Percentiles rank a stretch among this genome's conserved stretches.
These are phyloP conservation scores for Coccinonectria pachysandricola DNA, from an alignment of 2,329 filamentous ascomycete species.

Conservation along the genomic window DNA sequence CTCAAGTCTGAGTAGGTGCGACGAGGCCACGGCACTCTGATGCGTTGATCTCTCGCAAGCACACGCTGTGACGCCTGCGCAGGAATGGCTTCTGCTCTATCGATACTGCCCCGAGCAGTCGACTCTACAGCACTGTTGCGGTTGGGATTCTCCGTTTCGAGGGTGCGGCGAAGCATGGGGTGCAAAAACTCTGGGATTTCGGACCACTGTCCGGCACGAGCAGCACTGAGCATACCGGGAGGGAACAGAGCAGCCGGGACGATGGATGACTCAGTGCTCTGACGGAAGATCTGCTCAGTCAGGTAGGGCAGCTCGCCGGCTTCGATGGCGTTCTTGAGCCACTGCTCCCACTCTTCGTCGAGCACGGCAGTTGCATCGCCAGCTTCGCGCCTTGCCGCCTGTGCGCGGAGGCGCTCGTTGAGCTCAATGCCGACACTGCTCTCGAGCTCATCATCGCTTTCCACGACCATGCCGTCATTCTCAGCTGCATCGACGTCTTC, in stretches of 20 bases:
- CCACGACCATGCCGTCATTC: conserved; percentile 39
- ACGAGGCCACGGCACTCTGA: conserved; percentile 11
- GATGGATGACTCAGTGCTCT: conserved; percentile 13
- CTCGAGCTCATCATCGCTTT: conserved; percentile 39
- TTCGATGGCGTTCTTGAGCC: conserved; percentile 61
- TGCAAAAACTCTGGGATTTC: conserved; percentile 48
- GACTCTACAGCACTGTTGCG: conserved; percentile 7
- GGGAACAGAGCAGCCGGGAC: conserved; percentile 34
- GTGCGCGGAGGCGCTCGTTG: conserved; percentile 55
- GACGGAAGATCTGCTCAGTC: conserved; percentile 29
- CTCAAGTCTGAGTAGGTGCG: conserved; percentile 26
- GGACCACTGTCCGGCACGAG: conserved; percentile 46
- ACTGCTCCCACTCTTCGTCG: conserved; percentile 66
- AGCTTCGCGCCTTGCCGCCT: conserved; percentile 51
- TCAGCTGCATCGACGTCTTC: conserved; percentile 22
- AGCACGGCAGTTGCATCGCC: conserved; percentile 48
- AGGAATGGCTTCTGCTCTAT: too few species aligned
- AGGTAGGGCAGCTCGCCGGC: conserved; percentile 44
- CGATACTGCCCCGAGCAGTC: too few species aligned
- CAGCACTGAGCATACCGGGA: conserved; percentile 41
- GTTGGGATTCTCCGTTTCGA: conserved; percentile 28
- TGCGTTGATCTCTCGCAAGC: conserved; percentile 6
- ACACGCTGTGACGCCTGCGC: too few species aligned
- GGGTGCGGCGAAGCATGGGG: conserved; percentile 37
- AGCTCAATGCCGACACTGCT: conserved; percentile 53